Conservation (phyloP, 805 yeast species). For the Teunomyces pallodes region DNA sequence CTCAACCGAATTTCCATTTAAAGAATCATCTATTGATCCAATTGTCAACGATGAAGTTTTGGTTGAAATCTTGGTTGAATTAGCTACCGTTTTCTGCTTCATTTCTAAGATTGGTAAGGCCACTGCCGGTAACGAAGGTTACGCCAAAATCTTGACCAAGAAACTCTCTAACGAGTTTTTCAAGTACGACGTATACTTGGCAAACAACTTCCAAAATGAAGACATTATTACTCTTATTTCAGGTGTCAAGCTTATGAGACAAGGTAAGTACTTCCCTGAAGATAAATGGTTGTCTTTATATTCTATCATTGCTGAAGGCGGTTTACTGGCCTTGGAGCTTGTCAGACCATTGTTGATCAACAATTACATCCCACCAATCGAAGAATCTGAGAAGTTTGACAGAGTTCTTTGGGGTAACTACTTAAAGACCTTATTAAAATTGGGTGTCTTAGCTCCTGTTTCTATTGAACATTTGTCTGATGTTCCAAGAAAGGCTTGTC, state of each 20-base stretch:
- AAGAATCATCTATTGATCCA: slow-evolving; percentile 67
- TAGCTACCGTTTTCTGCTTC: slow-evolving; percentile 58
- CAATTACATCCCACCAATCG: slow-evolving; percentile 52
- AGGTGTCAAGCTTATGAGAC: slow-evolving; percentile 50
- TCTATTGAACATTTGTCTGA: slow-evolving; percentile 68
- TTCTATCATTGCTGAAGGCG: slow-evolving; percentile 54
- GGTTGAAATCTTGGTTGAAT: slow-evolving; percentile 71
- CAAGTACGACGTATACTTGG: slow-evolving; percentile 41
- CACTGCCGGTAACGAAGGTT: slow-evolving; percentile 44
- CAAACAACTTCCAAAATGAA: slow-evolving; percentile 43
- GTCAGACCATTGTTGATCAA: slow-evolving; percentile 48
- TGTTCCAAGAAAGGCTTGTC: slow-evolving; percentile 70
- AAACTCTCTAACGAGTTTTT: slow-evolving; percentile 33
- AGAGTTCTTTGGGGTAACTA: slow-evolving; percentile 68
- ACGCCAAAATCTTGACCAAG: slow-evolving; percentile 35
- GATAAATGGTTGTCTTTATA: slow-evolving; percentile 72
- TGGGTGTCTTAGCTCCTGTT: slow-evolving; percentile 66
- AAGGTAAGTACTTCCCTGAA: slow-evolving; percentile 60
- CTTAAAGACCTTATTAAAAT: slow-evolving; percentile 52
- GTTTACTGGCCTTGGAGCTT: slow-evolving; percentile 53
- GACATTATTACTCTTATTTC: slow-evolving; percentile 42
- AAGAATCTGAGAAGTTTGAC: slow-evolving; percentile 52
- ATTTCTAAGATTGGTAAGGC: slow-evolving; percentile 49
- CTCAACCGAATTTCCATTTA: slow-evolving; percentile 66
- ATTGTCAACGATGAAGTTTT: slow-evolving; percentile 64